Evolutionary conservation across 495 filamentous ascomycete species (phyloP).

Genomic region (Lasiosphaeriaceae sp.): DNA sequence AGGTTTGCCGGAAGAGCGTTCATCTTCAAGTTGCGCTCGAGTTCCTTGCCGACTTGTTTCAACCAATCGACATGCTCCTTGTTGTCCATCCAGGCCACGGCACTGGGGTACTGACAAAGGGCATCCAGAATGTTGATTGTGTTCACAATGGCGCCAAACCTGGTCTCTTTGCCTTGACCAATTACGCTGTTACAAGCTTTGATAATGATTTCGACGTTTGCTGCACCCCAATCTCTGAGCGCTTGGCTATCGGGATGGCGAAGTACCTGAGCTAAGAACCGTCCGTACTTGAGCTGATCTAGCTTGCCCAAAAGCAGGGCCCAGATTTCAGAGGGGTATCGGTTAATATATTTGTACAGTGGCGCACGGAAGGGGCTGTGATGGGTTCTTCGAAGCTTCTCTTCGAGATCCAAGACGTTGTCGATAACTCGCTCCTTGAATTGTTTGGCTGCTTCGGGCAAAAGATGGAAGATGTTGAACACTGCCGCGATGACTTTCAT

Average conservation of each 20-base stretch:
- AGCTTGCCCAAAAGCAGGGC: constrained; percentile 69
- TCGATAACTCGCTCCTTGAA: constrained; percentile 89
- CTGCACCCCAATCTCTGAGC: constrained; percentile 68
- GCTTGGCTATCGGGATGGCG: constrained; percentile 68
- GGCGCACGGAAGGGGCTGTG: constrained; percentile 89
- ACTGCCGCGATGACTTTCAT: constrained; percentile 93
- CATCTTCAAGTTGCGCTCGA: constrained; percentile 66
- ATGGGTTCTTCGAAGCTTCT: constrained; percentile 81
- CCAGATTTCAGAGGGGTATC: constrained; percentile 86
- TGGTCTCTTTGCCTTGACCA: constrained; percentile 57
- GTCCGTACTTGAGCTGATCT: constrained; percentile 78
- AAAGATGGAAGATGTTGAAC: constrained; percentile 92
- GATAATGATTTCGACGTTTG: constrained; percentile 67
- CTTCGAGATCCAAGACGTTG: constrained; percentile 83
- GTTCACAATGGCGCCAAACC: constrained; percentile 73
- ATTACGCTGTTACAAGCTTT: constrained; percentile 58
- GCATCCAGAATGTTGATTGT: constrained; percentile 80
- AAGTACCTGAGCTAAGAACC: constrained; percentile 93
- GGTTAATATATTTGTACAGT: constrained; percentile 90
- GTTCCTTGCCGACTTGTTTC: constrained; percentile 70
- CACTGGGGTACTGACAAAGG: constrained; percentile 56
- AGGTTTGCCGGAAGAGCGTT: constrained; percentile 66
- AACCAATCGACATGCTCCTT: constrained; percentile 64
- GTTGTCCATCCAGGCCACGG: constrained; percentile 71
- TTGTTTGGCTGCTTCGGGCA: constrained; percentile 80